These are phyloP conservation scores for Umbelopsis sp. DNA, from an alignment of 192 early-diverging fungal species.

Conservation along the genomic window DNA sequence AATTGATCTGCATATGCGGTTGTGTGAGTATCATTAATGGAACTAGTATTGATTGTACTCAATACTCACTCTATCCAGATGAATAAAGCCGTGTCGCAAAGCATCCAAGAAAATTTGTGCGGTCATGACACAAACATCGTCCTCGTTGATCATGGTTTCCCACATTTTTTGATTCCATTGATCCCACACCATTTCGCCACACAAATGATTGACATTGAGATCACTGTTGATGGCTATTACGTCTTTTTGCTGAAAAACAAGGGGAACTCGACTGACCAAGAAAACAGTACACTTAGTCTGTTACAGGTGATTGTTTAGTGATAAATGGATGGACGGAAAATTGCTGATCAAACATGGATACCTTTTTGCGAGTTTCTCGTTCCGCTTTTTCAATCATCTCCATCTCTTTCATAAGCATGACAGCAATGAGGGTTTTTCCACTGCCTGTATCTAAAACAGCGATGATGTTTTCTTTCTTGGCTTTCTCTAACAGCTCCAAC, in stretches of 20 bases:
- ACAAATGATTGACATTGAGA: constrained; percentile 60
- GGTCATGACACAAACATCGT: constrained; percentile 85
- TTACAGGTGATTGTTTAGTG: background rate
- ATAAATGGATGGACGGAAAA: constrained; percentile 18
- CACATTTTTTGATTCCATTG: constrained; percentile 63
- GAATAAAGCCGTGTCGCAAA: constrained; percentile 68
- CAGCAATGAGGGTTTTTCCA: constrained; percentile 91
- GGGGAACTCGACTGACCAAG: constrained; percentile 83
- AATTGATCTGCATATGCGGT: constrained; percentile 53
- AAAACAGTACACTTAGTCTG: constrained; percentile 68
- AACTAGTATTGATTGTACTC: background rate
- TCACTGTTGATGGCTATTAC: constrained; percentile 75
- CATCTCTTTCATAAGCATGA: constrained; percentile 84
- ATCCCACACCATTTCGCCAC: constrained; percentile 70
- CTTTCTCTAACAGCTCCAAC: constrained; percentile 68
- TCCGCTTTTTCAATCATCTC: constrained; percentile 38
- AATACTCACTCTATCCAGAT: constrained; percentile 55
- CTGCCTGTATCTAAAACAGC: constrained; percentile 91
- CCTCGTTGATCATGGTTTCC: constrained; percentile 53
- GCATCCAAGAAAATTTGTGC: constrained; percentile 83
- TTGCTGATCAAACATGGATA: constrained; percentile 18
- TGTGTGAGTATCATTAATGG: background rate
- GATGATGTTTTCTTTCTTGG: constrained; percentile 75
- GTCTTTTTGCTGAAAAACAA: constrained; percentile 82
- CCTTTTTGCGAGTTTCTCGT: constrained; percentile 37